A percentile compares a stretch with the other conserved stretches of the same genome.
Conservation (phyloP, 352 stramenopile genomes). For the Pythium rhizo-oryzae region DNA sequence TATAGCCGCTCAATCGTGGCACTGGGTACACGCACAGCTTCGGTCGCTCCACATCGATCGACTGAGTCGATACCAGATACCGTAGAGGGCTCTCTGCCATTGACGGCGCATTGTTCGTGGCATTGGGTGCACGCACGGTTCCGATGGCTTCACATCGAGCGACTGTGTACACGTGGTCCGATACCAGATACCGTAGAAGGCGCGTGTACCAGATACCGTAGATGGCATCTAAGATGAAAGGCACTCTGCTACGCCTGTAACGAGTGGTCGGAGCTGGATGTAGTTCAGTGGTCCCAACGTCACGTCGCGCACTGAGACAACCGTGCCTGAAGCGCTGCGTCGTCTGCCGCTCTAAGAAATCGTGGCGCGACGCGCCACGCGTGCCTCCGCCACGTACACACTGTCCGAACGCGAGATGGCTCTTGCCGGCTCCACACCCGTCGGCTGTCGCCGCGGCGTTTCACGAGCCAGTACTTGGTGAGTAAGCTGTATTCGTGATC, state of each 20-base stretch:
- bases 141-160: no score
- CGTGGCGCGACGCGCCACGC: background rate
- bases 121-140: no score
- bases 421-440: background rate
- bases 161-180: background rate
- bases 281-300: background rate
- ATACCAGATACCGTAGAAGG: background rate
- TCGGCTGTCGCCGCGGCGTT: background rate
- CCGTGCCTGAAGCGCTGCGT: background rate
- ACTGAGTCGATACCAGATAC: no score
- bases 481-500: no score
- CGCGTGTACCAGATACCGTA: background rate
- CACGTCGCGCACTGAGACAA: background rate
- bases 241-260: no score
- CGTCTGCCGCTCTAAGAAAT: background rate
- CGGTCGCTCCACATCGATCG: no score
- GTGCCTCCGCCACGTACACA: no score
- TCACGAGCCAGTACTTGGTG: background rate
- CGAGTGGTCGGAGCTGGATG: background rate
- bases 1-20: no score
- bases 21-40: no score
- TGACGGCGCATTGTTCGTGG: no score
- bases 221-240: background rate
- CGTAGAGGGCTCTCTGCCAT: no score
- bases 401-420: background rate